Conservation (phyloP, 495 filamentous ascomycete genomes). For the Hyphodiscus hymeniophilus region DNA sequence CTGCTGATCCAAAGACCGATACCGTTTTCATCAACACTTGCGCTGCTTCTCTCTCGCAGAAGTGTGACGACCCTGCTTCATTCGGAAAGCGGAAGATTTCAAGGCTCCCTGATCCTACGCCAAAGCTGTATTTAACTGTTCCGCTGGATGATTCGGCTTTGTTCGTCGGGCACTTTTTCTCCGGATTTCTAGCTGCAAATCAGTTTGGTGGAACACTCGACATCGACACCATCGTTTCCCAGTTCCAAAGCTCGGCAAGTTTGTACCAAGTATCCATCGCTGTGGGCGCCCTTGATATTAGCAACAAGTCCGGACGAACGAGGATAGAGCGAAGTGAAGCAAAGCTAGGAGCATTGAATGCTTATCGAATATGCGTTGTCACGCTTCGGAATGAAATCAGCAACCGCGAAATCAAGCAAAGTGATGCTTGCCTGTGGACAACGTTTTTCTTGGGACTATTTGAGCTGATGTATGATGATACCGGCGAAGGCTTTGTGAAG, state of each 20-base stretch:
- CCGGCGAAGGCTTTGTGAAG: constrained; percentile 18
- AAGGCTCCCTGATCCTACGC: background rate
- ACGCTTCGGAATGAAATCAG: constrained; percentile 4
- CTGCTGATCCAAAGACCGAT: background rate
- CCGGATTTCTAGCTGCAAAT: constrained; percentile 7
- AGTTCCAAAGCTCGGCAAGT: constrained; percentile 4
- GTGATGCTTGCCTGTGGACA: constrained; percentile 11
- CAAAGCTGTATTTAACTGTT: background rate
- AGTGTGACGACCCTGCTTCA: background rate
- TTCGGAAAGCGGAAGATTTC: background rate
- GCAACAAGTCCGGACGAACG: background rate
- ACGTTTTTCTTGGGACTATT: constrained; percentile 20
- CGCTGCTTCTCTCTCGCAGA: background rate
- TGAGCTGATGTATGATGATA: constrained; percentile 17
- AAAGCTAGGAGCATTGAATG: background rate
- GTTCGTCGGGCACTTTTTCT: constrained; percentile 9
- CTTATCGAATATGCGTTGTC: constrained; percentile 3
- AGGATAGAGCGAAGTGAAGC: background rate
- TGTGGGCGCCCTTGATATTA: constrained; percentile 10
- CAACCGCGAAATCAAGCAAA: background rate
- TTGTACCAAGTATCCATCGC: constrained; percentile 8
- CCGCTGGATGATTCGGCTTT: background rate
- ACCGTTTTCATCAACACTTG: constrained; percentile 4
- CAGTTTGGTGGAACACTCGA: background rate
- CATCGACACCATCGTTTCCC: background rate